Evolutionary conservation across 2,329 filamentous ascomycete species (phyloP), one percentile per base, ranked within the genome.

Genomic region (Claviceps purpurea): DNA sequence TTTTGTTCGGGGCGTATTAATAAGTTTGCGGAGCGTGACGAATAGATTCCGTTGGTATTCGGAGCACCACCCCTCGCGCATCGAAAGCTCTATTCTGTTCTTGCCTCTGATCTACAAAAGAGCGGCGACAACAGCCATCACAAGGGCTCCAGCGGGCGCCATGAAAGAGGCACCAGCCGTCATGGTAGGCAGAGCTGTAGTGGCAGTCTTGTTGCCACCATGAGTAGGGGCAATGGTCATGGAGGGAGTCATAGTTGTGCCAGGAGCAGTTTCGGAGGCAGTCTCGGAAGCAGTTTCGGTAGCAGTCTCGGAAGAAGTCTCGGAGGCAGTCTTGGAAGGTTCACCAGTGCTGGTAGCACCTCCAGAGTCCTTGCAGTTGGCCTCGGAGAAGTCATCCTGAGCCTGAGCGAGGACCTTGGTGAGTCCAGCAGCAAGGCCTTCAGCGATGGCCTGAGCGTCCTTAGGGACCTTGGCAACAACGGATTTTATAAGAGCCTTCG

Each of bases 381-480:
- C 51, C n/a, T 59, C 47, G 40, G 56, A 58, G 50, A 66, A 66
- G 52, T 57, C 55, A 18, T 47, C 49, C 51, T 61, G 54, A 43
- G 58, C 57, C n/a, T 59, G 55, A 47, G 45, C 20, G 8, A 66
- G 56, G 37, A 58, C 56, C 41, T 57, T 43, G 39, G 57, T 58
- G 45, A 66, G 58, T 47, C 57, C 54, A 3, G 47, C 48, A 11
- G 63, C 60, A 14, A 66, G 59, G 49, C 54, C 49, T 44, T 53
- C 26, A 46, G 64, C 64, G 45, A 66, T 57, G 22, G 47, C 37
- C 57, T 64, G 64, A 16, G 60, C 60, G 7, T 55, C 59, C 18
- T 55, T 49, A 34, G 64, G 64, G 2, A 65, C 60, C 59, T 65
- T 65, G 49, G 30, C 26, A 20, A 66, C 59, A 40, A 64, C 56